Conservation (phyloP, 306 rosid species). For the Heteromeles arbutifolia region DNA sequence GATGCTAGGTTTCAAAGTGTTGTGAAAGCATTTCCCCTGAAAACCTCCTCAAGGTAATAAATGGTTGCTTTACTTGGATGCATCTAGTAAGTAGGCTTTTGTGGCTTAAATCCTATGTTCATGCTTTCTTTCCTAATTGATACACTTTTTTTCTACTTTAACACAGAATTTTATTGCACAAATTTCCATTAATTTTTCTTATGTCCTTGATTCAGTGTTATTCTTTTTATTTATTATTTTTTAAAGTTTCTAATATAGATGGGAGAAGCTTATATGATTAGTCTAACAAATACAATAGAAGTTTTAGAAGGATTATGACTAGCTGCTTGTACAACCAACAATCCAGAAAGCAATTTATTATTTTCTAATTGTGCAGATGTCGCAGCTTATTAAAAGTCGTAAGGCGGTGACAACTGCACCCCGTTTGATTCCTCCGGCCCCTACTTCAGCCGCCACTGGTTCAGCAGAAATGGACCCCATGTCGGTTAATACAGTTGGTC, state of each 20-base stretch:
- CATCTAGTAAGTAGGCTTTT: slow-evolving; percentile 5
- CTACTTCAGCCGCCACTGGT: too few species aligned
- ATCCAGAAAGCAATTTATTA: too few species aligned
- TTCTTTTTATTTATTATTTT: neutral
- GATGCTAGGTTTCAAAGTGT: slow-evolving; percentile 17
- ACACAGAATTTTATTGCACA: neutral
- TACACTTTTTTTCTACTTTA: neutral
- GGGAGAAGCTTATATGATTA: too few species aligned
- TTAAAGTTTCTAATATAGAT: neutral
- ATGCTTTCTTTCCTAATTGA: neutral
- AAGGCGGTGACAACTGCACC: too few species aligned
- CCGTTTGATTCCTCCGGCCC: too few species aligned
- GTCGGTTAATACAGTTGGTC: too few species aligned
- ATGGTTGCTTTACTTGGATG: slow-evolving; percentile 12
- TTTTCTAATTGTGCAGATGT: too few species aligned
- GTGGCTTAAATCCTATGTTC: neutral
- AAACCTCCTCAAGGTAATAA: slow-evolving; percentile 84
- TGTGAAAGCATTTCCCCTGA: slow-evolving; percentile 51
- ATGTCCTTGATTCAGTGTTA: neutral
- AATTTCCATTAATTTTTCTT: neutral
- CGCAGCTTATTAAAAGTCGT: too few species aligned
- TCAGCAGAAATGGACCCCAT: too few species aligned
- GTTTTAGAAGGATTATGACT: too few species aligned
- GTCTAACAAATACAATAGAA: too few species aligned
- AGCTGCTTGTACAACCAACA: too few species aligned